These are phyloP conservation scores for Adansonia rubrostipa DNA, from an alignment of 441 rosid genomes.

Conservation along the genomic window DNA sequence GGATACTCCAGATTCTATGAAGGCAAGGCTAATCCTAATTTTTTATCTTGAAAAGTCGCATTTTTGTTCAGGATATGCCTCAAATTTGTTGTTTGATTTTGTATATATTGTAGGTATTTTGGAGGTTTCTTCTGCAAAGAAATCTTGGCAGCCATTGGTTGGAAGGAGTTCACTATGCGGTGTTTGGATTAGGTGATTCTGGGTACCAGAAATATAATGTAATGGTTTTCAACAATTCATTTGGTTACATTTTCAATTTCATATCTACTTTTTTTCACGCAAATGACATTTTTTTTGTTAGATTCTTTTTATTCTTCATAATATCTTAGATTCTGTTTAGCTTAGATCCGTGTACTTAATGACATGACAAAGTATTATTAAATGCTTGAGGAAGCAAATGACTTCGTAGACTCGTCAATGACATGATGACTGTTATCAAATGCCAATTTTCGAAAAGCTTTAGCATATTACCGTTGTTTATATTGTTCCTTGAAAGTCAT, in stretches of 20 bases:
- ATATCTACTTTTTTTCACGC: background rate
- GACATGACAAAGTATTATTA: no score
- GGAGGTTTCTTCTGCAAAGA: conserved; percentile 86
- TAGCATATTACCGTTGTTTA: background rate
- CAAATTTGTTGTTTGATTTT: conserved; percentile 17
- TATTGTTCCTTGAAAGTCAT: background rate
- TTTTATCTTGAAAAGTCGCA: background rate
- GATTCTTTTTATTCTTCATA: background rate
- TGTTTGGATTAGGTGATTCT: conserved; percentile 94
- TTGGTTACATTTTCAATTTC: background rate
- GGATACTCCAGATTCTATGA: conserved; percentile 83
- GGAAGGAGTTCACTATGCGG: conserved; percentile 67
- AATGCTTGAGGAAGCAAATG: conserved; percentile 7
- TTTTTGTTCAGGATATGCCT: background rate
- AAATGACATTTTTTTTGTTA: background rate
- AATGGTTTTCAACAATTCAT: conserved; percentile 32
- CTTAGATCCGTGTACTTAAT: background rate
- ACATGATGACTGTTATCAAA: conserved; percentile 10
- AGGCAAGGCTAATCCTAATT: conserved; percentile 39
- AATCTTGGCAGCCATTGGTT: conserved; percentile 67
- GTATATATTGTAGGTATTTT: conserved; percentile 60
- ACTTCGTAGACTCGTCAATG: background rate
- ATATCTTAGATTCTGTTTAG: background rate
- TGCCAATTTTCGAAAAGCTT: background rate
- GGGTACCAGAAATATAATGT: conserved; percentile 94